phyloP scores from a whole-genome alignment of 2,329 filamentous ascomycete genomes.

The Clathrospora elynae region DNA sequence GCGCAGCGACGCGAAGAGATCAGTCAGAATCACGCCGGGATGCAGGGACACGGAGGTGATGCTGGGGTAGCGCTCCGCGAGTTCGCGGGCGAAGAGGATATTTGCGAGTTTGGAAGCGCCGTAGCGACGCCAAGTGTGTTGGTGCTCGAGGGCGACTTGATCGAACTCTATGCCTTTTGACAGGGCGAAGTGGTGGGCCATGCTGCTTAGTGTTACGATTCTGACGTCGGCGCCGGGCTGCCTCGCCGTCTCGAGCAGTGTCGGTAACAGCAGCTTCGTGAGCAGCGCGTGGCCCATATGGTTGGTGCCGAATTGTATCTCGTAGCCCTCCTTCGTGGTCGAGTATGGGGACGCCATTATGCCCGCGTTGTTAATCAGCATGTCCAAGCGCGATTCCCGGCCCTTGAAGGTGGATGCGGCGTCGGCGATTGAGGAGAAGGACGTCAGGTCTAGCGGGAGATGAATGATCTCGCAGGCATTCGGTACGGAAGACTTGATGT shows the following conservation, averaged over 20 bases:
- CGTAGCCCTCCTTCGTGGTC: conserved; percentile 55
- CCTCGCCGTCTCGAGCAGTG: conserved; percentile 50
- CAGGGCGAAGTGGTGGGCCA: conserved; percentile 29
- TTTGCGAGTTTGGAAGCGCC: conserved; percentile 59
- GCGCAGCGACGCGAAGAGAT: conserved; percentile 44
- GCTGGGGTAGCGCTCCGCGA: conserved; percentile 52
- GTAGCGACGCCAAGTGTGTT: conserved; percentile 50
- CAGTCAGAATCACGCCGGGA: conserved; percentile 56
- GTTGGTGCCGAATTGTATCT: conserved; percentile 59
- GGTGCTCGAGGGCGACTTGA: conserved; percentile 38
- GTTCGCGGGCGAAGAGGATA: conserved; percentile 52
- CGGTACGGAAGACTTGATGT: conserved; percentile 46
- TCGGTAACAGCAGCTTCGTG: conserved; percentile 54
- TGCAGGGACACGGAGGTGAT: conserved; percentile 55
- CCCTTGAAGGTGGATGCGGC: conserved; percentile 46
- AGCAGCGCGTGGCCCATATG: conserved; percentile 58
- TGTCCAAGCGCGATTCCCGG: conserved; percentile 50
- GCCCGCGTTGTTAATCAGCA: conserved; percentile 56
- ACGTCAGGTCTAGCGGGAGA: conserved; percentile 52
- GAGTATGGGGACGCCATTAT: conserved; percentile 48
- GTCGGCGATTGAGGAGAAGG: conserved; percentile 48
- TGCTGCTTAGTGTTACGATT: conserved; percentile 51
- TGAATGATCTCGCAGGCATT: conserved; percentile 45
- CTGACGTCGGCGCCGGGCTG: conserved; percentile 51
- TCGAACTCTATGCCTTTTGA: conserved; percentile 46